Conservation (phyloP, 2,329 filamentous ascomycete species). For the Coniochaeta hoffmannii region DNA sequence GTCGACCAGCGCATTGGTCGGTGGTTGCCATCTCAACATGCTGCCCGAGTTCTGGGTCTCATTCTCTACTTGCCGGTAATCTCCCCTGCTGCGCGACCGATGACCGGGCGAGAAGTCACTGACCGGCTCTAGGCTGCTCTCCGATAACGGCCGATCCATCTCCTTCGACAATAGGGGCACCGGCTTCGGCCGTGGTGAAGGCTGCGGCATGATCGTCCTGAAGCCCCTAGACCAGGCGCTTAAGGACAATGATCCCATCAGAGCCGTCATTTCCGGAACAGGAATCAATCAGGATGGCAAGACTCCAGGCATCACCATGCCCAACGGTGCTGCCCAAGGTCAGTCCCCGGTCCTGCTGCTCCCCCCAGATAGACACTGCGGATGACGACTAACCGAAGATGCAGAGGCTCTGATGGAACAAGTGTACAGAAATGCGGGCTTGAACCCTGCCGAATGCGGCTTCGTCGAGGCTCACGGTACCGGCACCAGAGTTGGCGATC, state of each 20-base stretch:
- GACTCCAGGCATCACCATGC: slow-evolving; percentile 49
- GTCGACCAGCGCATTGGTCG: slow-evolving; percentile 36
- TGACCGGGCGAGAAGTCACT: not conserved
- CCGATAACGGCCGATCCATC: slow-evolving; percentile 41
- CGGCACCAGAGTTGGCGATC: slow-evolving; percentile 48
- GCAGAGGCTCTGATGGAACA: slow-evolving; percentile 33
- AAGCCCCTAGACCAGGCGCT: slow-evolving; percentile 50
- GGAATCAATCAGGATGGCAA: slow-evolving; percentile 50
- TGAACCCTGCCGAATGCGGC: slow-evolving; percentile 28
- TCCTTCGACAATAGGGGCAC: slow-evolving; percentile 43
- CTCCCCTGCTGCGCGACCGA: slow-evolving; percentile 7
- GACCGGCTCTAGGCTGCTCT: slow-evolving; percentile 33
- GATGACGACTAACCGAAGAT: slow-evolving; percentile 10
- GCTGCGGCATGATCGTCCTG: slow-evolving; percentile 45
- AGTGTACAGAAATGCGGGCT: slow-evolving; percentile 31
- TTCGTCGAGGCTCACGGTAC: slow-evolving; percentile 50
- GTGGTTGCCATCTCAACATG: slow-evolving; percentile 39
- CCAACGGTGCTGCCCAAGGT: slow-evolving; percentile 42
- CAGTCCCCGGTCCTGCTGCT: not conserved
- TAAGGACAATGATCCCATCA: slow-evolving; percentile 45
- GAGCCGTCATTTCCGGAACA: slow-evolving; percentile 41
- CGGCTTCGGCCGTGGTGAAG: slow-evolving; percentile 57
- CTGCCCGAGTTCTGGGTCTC: slow-evolving; percentile 39
- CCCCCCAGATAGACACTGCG: not conserved
- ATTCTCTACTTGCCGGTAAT: slow-evolving; percentile 34